These are phyloP conservation scores for Peniophora sp. DNA, from an alignment of 1,284 basidiomycete species.

Conservation along the genomic window DNA sequence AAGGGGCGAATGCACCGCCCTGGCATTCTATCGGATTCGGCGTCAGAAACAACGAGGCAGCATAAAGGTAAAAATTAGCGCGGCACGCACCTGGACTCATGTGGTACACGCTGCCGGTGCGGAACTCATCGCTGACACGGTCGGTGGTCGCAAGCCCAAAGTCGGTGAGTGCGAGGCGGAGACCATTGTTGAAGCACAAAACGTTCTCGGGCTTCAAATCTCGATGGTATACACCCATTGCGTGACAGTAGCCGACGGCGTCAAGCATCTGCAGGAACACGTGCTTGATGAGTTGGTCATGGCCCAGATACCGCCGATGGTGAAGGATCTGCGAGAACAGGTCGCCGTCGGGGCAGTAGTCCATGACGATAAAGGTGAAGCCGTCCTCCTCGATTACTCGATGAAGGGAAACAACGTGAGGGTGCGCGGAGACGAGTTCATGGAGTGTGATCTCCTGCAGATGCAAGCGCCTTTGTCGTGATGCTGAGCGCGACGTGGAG, in stretches of 20 bases:
- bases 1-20: constrained; percentile 70
- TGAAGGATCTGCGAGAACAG: constrained; percentile 84
- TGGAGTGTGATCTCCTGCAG: constrained; percentile 80
- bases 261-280: constrained; percentile 92
- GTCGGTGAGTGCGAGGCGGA: constrained; percentile 86
- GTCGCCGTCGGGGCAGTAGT: constrained; percentile 82
- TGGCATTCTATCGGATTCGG: constrained; percentile 68
- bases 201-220: constrained; percentile 99
- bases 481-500: constrained; percentile 42
- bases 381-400: constrained; percentile 46
- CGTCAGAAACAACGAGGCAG: constrained; percentile 6
- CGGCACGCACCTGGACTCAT: constrained; percentile 80
- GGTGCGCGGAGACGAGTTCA: constrained; percentile 79
- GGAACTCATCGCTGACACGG: constrained; percentile 82
- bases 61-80: constrained; percentile 5
- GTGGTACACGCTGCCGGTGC: constrained; percentile 94
- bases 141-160: constrained; percentile 96
- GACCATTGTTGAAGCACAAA: constrained; percentile 77
- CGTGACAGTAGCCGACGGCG: constrained; percentile 86
- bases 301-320: constrained; percentile 65
- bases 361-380: constrained; percentile 58
- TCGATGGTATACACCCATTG: constrained; percentile 89
- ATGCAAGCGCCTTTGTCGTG: constrained; percentile 66
- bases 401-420: constrained; percentile 74
- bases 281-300: constrained; percentile 76